Conservation (phyloP, 805 yeast species). For the Priceomyces melissophilus region DNA sequence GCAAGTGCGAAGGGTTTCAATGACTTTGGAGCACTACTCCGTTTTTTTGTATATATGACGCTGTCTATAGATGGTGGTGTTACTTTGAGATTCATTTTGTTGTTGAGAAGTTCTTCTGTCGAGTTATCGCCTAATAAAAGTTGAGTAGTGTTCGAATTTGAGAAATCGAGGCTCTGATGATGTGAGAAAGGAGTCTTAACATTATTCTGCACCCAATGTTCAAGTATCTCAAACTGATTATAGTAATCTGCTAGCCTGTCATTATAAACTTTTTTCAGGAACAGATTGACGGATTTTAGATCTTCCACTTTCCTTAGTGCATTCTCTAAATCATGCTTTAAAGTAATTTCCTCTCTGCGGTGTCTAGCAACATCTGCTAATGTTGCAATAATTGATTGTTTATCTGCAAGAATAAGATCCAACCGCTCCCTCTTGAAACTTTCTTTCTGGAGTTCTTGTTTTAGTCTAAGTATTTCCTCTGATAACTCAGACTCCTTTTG, state of each 20-base stretch:
- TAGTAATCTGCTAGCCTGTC: not conserved
- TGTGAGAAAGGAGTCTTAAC: not conserved
- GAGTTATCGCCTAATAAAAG: not conserved
- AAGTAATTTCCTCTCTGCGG: not conserved
- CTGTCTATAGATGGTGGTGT: no score
- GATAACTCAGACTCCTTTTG: not conserved
- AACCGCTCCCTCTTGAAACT: not conserved
- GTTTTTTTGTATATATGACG: no score
- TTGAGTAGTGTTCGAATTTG: conserved; percentile 1
- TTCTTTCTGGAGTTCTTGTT: conserved; percentile 1
- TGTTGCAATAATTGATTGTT: conserved; percentile 1
- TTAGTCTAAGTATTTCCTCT: not conserved
- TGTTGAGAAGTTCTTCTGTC: not conserved
- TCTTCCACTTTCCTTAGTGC: not conserved
- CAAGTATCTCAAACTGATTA: not conserved
- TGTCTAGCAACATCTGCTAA: conserved; percentile 1
- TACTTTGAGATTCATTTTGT: no score
- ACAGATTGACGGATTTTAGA: conserved; percentile 1
- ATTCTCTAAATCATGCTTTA: conserved; percentile 1
- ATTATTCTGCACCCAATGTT: not conserved
- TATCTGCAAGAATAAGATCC: conserved; percentile 1
- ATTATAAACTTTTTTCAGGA: not conserved
- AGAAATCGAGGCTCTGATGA: not conserved
- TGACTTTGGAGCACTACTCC: no score
- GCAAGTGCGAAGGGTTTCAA: no score